phyloP scores from a whole-genome alignment of 148 eudicot genomes.

The Nepenthes gracilis region DNA sequence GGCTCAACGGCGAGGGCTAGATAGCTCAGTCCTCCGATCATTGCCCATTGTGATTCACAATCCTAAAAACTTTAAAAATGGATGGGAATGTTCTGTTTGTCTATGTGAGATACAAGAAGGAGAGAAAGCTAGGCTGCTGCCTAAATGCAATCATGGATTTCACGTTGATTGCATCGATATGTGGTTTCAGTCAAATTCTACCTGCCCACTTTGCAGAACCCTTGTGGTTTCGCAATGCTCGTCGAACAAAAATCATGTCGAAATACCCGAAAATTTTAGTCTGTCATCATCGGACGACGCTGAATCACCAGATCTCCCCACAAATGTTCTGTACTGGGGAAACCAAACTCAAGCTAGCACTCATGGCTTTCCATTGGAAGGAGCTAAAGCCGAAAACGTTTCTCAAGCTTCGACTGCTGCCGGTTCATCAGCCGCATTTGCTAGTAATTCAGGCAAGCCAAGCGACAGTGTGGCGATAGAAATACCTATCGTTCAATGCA shows the following conservation, averaged over 20 bases:
- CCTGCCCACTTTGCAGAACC: slow-evolving; percentile 75
- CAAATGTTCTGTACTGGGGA: slow-evolving; percentile 73
- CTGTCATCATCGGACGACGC: neutral
- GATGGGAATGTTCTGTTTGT: slow-evolving; percentile 70
- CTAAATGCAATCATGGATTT: slow-evolving; percentile 74
- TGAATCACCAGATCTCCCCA: slow-evolving; percentile 25
- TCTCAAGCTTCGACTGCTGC: slow-evolving; percentile 3
- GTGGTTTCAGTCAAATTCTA: slow-evolving; percentile 83
- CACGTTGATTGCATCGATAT: slow-evolving; percentile 75
- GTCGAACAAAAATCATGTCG: neutral
- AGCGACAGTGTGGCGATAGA: slow-evolving; percentile 27
- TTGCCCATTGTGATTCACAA: slow-evolving; percentile 34
- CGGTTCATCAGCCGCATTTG: slow-evolving; percentile 10
- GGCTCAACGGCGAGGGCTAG: slow-evolving; percentile 36
- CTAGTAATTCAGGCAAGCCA: neutral
- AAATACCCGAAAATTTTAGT: neutral
- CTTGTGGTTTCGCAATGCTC: slow-evolving; percentile 13
- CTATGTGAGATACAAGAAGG: slow-evolving; percentile 47
- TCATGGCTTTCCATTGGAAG: slow-evolving; percentile 18
- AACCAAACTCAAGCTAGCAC: slow-evolving; percentile 41
- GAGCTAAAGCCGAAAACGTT: neutral
- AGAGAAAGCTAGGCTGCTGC: slow-evolving; percentile 53
- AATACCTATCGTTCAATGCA: slow-evolving; percentile 24
- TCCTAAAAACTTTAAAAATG: slow-evolving; percentile 42
- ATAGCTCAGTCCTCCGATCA: slow-evolving; percentile 37